Conservation (phyloP, 257 asterid species). For the Nicotiana paniculata region DNA sequence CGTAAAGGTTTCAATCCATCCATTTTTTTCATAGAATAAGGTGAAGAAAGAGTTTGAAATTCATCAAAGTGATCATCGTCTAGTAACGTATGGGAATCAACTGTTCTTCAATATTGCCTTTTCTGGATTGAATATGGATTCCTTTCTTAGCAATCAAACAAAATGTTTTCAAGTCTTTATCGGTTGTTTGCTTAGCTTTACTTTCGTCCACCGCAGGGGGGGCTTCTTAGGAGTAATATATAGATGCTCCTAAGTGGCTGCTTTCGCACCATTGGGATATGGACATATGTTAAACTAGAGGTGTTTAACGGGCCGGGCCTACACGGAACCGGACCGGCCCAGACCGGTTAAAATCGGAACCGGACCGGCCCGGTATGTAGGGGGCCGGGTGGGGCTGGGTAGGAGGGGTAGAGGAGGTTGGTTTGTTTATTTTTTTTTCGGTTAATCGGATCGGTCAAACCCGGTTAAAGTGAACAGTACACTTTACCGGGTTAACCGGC, state of each 20-base stretch:
- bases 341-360: too few species aligned
- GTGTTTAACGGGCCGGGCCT: too few species aligned
- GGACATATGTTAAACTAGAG: too few species aligned
- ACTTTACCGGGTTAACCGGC: too few species aligned
- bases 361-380: too few species aligned
- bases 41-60: not conserved
- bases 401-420: too few species aligned
- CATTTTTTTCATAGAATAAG: constrained; percentile 24
- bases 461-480: too few species aligned
- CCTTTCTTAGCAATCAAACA: constrained; percentile 8
- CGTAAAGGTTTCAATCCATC: constrained; percentile 26
- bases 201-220: not conserved
- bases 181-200: not conserved
- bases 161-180: not conserved
- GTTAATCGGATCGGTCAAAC: too few species aligned
- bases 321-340: too few species aligned
- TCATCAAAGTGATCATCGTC: constrained; percentile 17
- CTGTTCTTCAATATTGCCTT: not conserved
- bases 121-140: not conserved
- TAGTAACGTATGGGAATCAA: not conserved
- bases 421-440: too few species aligned
- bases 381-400: too few species aligned
- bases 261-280: too few species aligned
- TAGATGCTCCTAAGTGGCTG: not conserved
- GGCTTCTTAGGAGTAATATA: not conserved